phyloP scores from a whole-genome alignment of 306 rosid genomes.

The Dryas alaskensis region DNA sequence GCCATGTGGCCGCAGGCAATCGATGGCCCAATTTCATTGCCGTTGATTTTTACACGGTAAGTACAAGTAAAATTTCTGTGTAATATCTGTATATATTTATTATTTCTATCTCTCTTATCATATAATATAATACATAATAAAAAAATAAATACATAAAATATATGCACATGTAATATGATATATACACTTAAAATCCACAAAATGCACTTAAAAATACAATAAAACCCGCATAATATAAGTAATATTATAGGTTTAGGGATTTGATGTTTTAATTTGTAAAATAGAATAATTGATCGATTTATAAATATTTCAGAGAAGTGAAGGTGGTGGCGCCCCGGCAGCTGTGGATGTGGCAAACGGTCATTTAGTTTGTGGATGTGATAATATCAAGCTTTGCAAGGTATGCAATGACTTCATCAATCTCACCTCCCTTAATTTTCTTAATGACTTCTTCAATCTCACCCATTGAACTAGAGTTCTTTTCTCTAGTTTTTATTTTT shows the following conservation, averaged over 20 bases:
- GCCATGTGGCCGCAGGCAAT: conserved; percentile 54
- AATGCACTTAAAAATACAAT: no score
- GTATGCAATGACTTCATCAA: not conserved
- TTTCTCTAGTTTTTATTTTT: no score
- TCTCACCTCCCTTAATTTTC: not conserved
- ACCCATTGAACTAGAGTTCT: no score
- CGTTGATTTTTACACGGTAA: conserved; percentile 79
- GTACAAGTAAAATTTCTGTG: not conserved
- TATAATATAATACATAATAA: no score
- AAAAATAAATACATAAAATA: no score
- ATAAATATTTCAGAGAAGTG: conserved; percentile 10
- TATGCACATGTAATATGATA: no score
- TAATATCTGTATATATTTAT: no score
- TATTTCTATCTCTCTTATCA: no score
- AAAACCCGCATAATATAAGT: not conserved
- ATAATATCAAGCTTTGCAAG: conserved; percentile 14
- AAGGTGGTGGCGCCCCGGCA: conserved; percentile 8
- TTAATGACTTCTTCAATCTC: no score
- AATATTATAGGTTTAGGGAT: no score
- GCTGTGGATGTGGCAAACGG: conserved; percentile 4
- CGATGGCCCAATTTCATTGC: conserved; percentile 87
- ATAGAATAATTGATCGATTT: not conserved
- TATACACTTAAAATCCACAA: no score
- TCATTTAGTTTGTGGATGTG: conserved; percentile 21
- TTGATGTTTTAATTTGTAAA: not conserved